Evolutionary conservation across 1,284 basidiomycete genomes (phyloP).

Genomic region (Cryptococcus sp.): DNA sequence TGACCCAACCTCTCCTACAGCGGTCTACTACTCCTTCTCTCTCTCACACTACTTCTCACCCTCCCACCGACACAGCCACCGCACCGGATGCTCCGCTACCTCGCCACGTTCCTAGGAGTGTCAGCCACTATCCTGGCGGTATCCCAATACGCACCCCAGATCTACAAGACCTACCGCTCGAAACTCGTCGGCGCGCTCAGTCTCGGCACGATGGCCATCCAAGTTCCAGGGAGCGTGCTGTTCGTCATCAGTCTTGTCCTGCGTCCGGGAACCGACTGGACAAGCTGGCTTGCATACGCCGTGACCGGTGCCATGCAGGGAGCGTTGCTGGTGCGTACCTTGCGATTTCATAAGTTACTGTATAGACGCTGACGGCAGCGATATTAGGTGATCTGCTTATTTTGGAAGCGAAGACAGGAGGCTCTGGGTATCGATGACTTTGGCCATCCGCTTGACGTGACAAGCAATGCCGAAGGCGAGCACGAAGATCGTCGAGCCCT

Average conservation of each 20-base stretch:
- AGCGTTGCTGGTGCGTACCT: constrained; percentile 62
- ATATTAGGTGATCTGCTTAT: constrained; percentile 66
- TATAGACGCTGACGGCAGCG: not conserved
- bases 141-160: constrained; percentile 85
- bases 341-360: not conserved
- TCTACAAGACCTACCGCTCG: constrained; percentile 72
- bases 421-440: constrained; percentile 88
- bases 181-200: constrained; percentile 88
- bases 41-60: constrained; percentile 51
- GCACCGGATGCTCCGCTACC: constrained; percentile 59
- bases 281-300: constrained; percentile 81
- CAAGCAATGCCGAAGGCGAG: not conserved
- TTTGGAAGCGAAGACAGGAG: constrained; percentile 75
- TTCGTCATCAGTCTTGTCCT: constrained; percentile 85
- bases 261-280: constrained; percentile 81
- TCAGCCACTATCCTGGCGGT: constrained; percentile 74
- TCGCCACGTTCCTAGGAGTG: constrained; percentile 88
- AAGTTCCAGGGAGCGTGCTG: constrained; percentile 84
- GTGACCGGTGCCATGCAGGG: constrained; percentile 86
- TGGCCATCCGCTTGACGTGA: constrained; percentile 62
- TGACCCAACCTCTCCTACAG: constrained; percentile 12
- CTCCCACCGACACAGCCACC: constrained; percentile 53
- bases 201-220: constrained; percentile 89
- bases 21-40: constrained; percentile 36
- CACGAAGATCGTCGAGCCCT: constrained; percentile 8